Evolutionary conservation across 345 rosid genomes (phyloP).

Genomic region (Noccaea caerulescens): DNA sequence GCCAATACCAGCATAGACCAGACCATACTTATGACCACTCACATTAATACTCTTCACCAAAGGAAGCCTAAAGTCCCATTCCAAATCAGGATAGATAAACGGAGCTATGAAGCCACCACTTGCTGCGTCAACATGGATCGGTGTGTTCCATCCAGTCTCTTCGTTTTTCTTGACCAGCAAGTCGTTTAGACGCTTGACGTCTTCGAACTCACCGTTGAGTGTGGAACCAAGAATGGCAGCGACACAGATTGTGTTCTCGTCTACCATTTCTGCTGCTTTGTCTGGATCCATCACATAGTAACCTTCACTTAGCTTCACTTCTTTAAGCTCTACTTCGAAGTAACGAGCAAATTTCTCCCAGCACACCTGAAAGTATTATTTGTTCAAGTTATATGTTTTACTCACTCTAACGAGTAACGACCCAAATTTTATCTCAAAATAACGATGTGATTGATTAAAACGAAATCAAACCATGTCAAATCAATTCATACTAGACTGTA

Average conservation of each 20-base stretch:
- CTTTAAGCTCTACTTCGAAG: conserved; percentile 91
- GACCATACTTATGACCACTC: conserved; percentile 90
- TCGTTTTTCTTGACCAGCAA: conserved; percentile 69
- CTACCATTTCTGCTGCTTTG: conserved; percentile 89
- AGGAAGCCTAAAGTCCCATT: conserved; percentile 93
- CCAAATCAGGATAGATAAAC: conserved; percentile 83
- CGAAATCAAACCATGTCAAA: not conserved
- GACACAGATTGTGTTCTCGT: conserved; percentile 97
- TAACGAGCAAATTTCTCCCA: conserved; percentile 97
- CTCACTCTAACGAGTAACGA: not conserved
- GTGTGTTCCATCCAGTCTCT: conserved; percentile 92
- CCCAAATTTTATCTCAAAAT: not conserved
- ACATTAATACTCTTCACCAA: conserved; percentile 89
- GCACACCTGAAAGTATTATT: conserved; percentile 52
- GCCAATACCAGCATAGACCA: conserved; percentile 94
- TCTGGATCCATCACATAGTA: conserved; percentile 96
- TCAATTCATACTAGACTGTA: not conserved
- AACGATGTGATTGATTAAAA: not conserved
- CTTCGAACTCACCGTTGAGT: conserved; percentile 93
- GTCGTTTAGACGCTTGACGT: conserved; percentile 84
- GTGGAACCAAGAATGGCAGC: conserved; percentile 94
- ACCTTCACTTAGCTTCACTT: conserved; percentile 82
- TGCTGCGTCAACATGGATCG: conserved; percentile 93
- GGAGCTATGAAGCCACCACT: conserved; percentile 99
- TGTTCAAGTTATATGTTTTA: not conserved